Evolutionary conservation across 1,284 basidiomycete genomes (phyloP), one percentile per base, ranked within the genome.

Genomic region (Boletus mariae): DNA sequence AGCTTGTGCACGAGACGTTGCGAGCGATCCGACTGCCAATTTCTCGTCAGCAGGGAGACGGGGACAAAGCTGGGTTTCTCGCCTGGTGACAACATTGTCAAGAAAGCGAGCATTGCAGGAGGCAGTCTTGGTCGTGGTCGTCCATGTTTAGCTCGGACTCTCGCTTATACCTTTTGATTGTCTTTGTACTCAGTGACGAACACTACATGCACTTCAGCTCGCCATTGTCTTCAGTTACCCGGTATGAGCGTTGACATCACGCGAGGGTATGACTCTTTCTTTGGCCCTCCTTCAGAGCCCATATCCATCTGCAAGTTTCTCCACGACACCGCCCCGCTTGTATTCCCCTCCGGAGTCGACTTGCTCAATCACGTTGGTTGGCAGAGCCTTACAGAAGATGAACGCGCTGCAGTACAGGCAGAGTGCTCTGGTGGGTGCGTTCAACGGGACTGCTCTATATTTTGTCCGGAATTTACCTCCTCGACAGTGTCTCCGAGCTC

Each of bases 271-370:
- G 68, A 71, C 32, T 68, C 59, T 17, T 52, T 58, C 56, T 81
- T 84, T 64, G 82, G 82, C 1, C 83, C 82, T 46, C 68, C 79
- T 32, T 84, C 82, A 44, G 75, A 82, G 35, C 67, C 59, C 26
- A 72, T 84, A 35, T 61, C 77, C 35, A 56, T 84, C 43, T 61
- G 61, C 40, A 63, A 68, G 1, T 84, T 84, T 57, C 57, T 78
- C 15, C 61, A 71, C 13, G 59, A 67, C 44, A 64, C 65, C 6
- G 41, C 49, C 29, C 51, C 56, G 4, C 49, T 66, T 26, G 37
- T 26, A 12, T 47, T 49, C 37, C 46, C 58, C 32, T 58, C 56
- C 37, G 43, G 47, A 8, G 47, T 34, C 29, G 55, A 63, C 20
- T 37, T 47, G 10, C 55, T 59, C 29, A 41, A 49, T 41, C 61